A percentile compares a stretch with the other conserved stretches of the same genome.
These are phyloP conservation scores for Ophiosphaerella narmari DNA, from an alignment of 2,329 filamentous ascomycete genomes.

Conservation along the genomic window DNA sequence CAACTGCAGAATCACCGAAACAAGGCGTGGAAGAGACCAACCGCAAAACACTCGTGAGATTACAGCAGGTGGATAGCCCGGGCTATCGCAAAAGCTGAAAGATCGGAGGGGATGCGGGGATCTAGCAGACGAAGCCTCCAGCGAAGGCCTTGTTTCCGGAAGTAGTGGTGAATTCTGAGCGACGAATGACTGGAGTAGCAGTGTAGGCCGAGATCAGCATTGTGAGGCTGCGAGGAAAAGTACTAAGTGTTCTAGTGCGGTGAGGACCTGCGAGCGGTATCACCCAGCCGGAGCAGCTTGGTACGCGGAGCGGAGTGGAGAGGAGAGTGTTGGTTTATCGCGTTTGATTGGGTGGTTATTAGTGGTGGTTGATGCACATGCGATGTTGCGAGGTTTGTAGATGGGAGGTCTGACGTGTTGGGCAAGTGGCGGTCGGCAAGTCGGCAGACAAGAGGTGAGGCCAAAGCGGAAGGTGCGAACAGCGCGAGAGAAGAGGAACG, in stretches of 20 bases:
- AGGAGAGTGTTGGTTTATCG: conserved; percentile 14
- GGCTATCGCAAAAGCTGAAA: conserved; percentile 42
- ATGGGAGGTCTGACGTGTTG: conserved; percentile 31
- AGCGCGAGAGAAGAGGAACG: conserved; percentile 15
- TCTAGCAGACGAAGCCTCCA: conserved; percentile 46
- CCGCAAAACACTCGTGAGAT: conserved; percentile 45
- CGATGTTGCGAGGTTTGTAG: conserved; percentile 19
- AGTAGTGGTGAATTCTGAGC: conserved; percentile 46
- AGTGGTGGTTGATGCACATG: conserved; percentile 28
- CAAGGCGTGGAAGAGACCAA: conserved; percentile 45
- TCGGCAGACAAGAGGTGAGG: conserved; percentile 22
- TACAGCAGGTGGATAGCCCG: conserved; percentile 40
- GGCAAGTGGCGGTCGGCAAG: conserved; percentile 35
- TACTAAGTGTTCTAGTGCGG: conserved; percentile 33
- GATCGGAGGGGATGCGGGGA: conserved; percentile 40
- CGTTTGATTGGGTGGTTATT: conserved; percentile 28
- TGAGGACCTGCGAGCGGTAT: conserved; percentile 29
- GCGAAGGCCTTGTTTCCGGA: conserved; percentile 47
- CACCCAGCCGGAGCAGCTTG: conserved; percentile 37
- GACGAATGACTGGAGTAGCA: conserved; percentile 51
- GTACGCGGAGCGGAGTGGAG: conserved; percentile 18
- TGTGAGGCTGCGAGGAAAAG: conserved; percentile 35
- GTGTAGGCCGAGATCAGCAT: conserved; percentile 42
- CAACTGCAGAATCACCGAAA: conserved; percentile 50
- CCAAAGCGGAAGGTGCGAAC: conserved; percentile 1